A percentile compares a stretch with the other conserved stretches of the same genome.
These are phyloP conservation scores for Oryza glaberrima DNA, from an alignment of 176 grass and related monocot genomes.

Conservation along the genomic window DNA sequence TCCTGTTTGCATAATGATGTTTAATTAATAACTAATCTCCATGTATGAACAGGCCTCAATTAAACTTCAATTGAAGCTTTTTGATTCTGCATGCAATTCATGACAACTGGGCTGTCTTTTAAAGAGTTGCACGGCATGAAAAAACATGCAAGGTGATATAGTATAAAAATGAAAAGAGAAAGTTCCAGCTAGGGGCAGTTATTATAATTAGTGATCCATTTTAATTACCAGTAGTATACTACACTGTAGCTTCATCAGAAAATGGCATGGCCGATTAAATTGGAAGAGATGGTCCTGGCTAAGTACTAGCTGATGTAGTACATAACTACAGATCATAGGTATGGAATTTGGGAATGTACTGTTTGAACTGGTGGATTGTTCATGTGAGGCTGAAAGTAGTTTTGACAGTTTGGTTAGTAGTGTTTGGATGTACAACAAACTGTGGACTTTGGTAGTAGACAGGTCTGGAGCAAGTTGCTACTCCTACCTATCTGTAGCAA, in stretches of 20 bases:
- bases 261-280: not conserved
- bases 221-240: not conserved
- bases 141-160: not conserved
- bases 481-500: not conserved
- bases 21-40: not conserved
- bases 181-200: constrained; percentile 6
- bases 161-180: not conserved
- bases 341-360: constrained; percentile 35
- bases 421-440: not conserved
- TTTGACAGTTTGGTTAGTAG: constrained; percentile 31
- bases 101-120: not conserved
- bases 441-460: not conserved
- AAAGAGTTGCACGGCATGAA: constrained; percentile 22
- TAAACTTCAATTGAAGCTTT: not conserved
- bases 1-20: not conserved
- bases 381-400: constrained; percentile 10
- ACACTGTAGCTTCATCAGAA: constrained; percentile 27
- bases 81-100: not conserved
- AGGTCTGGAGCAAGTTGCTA: not conserved
- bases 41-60: not conserved
- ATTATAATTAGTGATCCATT: not conserved
- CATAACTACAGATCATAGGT: not conserved
- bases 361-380: not conserved
- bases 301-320: not conserved
- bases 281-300: constrained; percentile 14